Conservation (phyloP, 331 rosid genomes). For the Spiraea crenata region DNA sequence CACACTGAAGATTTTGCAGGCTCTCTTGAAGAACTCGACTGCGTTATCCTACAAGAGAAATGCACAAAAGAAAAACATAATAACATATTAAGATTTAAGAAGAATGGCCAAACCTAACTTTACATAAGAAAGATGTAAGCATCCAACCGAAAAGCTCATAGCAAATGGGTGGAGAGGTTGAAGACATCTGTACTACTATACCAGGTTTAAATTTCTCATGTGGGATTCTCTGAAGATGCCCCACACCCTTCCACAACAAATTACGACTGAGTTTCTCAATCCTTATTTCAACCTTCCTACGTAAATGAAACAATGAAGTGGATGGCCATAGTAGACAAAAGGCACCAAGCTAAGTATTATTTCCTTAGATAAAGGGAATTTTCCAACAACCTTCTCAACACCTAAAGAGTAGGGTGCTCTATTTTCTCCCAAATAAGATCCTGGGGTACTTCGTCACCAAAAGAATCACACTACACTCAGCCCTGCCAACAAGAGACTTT, state of each 20-base stretch:
- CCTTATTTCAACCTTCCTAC: not conserved
- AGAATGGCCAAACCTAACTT: not conserved
- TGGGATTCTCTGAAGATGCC: not conserved
- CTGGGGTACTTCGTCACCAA: not conserved
- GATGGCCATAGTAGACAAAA: not conserved
- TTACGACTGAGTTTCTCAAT: not conserved
- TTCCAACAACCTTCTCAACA: not conserved
- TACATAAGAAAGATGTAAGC: not conserved
- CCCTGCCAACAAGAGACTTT: not conserved
- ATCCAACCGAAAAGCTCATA: not conserved
- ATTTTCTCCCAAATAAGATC: not conserved
- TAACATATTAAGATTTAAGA: constrained; percentile 17
- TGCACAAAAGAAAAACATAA: constrained; percentile 15
- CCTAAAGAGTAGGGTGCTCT: not conserved
- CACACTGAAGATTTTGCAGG: constrained; percentile 82
- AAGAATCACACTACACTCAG: not conserved
- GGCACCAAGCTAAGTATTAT: not conserved
- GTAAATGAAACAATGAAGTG: not conserved
- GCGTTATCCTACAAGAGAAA: constrained; percentile 65
- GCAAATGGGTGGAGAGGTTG: not conserved
- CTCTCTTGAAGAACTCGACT: constrained; percentile 73
- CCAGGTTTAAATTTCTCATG: not conserved
- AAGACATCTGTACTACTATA: not conserved
- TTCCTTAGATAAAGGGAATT: not conserved
- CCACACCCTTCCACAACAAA: no score